Conservation (phyloP, 2,329 filamentous ascomycete genomes). For the Ophiosphaerella narmari region DNA sequence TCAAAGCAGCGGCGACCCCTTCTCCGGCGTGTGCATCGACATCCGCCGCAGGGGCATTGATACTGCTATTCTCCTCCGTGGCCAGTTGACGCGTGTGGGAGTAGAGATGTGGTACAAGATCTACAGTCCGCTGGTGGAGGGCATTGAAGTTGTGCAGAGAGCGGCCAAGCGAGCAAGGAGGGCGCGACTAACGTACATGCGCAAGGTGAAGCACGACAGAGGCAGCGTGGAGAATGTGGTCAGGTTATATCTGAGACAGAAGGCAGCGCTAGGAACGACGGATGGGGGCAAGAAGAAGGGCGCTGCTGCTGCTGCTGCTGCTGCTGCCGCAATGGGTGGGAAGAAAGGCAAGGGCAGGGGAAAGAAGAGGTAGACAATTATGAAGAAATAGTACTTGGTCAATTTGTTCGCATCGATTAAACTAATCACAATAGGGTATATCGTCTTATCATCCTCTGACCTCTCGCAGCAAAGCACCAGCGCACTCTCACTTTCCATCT, state of each 20-base stretch:
- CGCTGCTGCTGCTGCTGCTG: slow-evolving; percentile 16
- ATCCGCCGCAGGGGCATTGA: slow-evolving; percentile 86
- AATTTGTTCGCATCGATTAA: no score
- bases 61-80: slow-evolving; percentile 83
- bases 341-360: slow-evolving; percentile 35
- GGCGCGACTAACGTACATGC: slow-evolving; percentile 88
- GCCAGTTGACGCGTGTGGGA: slow-evolving; percentile 81
- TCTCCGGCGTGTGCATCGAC: slow-evolving; percentile 84
- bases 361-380: slow-evolving; percentile 34
- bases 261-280: slow-evolving; percentile 41
- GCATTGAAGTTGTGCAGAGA: slow-evolving; percentile 92
- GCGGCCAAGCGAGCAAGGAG: slow-evolving; percentile 81
- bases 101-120: slow-evolving; percentile 99
- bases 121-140: slow-evolving; percentile 85
- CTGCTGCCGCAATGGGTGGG: slow-evolving; percentile 27
- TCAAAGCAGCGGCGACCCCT: slow-evolving; percentile 82
- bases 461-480: no score
- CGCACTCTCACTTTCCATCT: no score
- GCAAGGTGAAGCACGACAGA: slow-evolving; percentile 51
- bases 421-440: not conserved
- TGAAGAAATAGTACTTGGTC: not conserved
- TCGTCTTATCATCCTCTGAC: not conserved
- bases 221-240: slow-evolving; percentile 47
- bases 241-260: slow-evolving; percentile 42
- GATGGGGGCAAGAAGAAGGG: slow-evolving; percentile 37